These are phyloP conservation scores for Cutaneotrichosporon sp. DNA, from an alignment of 1,284 basidiomycete genomes.

Conservation along the genomic window DNA sequence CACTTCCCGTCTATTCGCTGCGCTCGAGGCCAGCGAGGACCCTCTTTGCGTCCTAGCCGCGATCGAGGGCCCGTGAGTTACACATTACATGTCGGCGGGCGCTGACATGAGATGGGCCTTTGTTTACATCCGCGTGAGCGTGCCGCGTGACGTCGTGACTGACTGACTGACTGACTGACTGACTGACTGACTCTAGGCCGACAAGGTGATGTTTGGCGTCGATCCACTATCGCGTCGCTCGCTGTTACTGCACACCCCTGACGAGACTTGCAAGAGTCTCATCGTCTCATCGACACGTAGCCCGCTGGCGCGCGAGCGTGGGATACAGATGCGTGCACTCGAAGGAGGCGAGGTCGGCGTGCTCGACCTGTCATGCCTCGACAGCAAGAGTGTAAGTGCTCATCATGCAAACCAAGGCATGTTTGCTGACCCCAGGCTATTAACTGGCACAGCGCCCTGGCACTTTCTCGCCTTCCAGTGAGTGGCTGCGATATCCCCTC, in stretches of 20 bases:
- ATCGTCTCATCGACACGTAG: constrained; percentile 38
- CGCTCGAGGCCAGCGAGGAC: constrained; percentile 56
- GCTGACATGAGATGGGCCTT: constrained; percentile 13
- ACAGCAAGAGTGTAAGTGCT: neutral
- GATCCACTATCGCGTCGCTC: constrained; percentile 92
- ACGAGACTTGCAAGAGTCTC: constrained; percentile 10
- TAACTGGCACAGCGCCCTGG: neutral
- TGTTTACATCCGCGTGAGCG: constrained; percentile 65
- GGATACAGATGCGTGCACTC: constrained; percentile 34
- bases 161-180: too few relatives aligned
- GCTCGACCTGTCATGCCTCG: constrained; percentile 22
- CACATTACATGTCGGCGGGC: neutral
- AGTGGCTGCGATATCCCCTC: neutral
- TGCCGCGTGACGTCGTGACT: neutral
- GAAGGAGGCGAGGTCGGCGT: constrained; percentile 40
- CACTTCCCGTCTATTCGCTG: constrained; percentile 65
- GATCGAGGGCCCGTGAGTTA: constrained; percentile 83
- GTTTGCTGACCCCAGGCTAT: neutral
- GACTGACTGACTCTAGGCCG: constrained; percentile 9
- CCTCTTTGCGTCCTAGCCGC: constrained; percentile 60
- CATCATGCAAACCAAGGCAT: neutral
- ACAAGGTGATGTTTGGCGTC: constrained; percentile 70
- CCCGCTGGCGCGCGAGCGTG: constrained; percentile 20
- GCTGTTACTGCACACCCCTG: constrained; percentile 60
- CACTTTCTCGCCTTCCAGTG: neutral